phyloP scores from a whole-genome alignment of 163 green algal genomes.

The Scenedesmus sp. region DNA sequence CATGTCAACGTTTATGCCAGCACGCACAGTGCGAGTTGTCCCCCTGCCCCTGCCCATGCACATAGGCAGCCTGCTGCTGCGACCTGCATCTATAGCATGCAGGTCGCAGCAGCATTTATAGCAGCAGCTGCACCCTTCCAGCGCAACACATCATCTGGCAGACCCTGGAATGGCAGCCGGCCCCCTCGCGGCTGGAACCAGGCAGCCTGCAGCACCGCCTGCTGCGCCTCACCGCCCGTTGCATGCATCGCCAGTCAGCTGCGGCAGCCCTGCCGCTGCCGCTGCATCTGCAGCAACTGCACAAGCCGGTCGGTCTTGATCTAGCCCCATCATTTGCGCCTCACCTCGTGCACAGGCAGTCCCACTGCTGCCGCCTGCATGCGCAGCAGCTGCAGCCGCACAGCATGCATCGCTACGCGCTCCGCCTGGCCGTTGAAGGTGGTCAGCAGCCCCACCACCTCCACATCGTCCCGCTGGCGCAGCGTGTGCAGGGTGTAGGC shows the following conservation, averaged over 20 bases:
- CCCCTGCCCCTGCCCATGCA: too few relatives aligned
- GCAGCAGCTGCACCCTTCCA: too few relatives aligned
- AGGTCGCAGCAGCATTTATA: background rate
- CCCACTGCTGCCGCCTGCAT: slow-evolving; percentile 50
- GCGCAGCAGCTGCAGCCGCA: slow-evolving; percentile 37
- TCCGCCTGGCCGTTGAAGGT: slow-evolving; percentile 39
- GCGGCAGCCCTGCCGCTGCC: slow-evolving; percentile 37
- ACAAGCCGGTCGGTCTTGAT: too few relatives aligned
- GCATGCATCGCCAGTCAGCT: too few relatives aligned
- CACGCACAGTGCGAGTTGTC: too few relatives aligned
- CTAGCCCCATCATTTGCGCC: too few relatives aligned
- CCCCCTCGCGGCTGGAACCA: too few relatives aligned
- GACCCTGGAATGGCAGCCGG: too few relatives aligned
- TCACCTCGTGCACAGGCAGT: slow-evolving; percentile 51
- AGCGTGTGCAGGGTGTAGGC: slow-evolving; percentile 43
- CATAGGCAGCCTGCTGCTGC: background rate
- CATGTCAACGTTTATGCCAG: too few relatives aligned
- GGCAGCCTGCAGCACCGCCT: too few relatives aligned
- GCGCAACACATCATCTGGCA: too few relatives aligned
- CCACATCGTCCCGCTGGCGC: background rate
- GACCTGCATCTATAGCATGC: background rate
- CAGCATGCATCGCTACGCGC: slow-evolving; percentile 53
- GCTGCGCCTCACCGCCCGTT: too few relatives aligned
- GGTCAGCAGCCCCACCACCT: slow-evolving; percentile 47
- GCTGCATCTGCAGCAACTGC: slow-evolving; percentile 36